Evolutionary conservation across 495 filamentous ascomycete genomes (phyloP).

Genomic region (Cenococcum geophilum): DNA sequence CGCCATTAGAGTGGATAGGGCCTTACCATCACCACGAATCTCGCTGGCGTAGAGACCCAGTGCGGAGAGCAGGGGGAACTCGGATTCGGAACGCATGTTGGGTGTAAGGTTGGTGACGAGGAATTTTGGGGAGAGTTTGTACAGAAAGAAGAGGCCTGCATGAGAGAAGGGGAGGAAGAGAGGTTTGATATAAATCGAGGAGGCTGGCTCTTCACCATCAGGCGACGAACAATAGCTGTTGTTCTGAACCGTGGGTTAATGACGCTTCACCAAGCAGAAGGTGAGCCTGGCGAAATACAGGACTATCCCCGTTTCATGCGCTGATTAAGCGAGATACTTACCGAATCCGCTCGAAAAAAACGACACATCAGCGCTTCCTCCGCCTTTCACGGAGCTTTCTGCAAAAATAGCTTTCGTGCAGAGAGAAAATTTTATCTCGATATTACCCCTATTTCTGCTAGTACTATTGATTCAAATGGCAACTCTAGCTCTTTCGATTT

Average conservation of each 20-base stretch:
- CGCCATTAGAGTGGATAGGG: not conserved
- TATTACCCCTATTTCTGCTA: no score
- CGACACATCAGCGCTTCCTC: no score
- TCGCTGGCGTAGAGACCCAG: conserved; percentile 47
- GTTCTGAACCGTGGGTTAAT: not conserved
- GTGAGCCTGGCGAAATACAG: not conserved
- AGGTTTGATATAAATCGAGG: not conserved
- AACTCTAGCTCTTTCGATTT: no score
- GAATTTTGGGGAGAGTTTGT: not conserved
- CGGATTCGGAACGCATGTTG: conserved; percentile 29
- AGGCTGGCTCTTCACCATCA: not conserved
- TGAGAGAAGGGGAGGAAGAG: not conserved
- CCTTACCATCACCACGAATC: conserved; percentile 50
- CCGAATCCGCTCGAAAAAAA: no score
- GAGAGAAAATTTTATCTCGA: no score
- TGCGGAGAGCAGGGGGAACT: conserved; percentile 50
- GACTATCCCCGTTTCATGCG: not conserved
- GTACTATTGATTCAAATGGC: no score
- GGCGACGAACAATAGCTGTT: not conserved
- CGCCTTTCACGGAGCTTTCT: no score
- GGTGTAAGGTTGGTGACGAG: not conserved
- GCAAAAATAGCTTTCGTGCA: no score
- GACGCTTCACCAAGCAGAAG: not conserved
- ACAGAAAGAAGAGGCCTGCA: not conserved
- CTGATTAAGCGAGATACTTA: no score